These are phyloP conservation scores for Eucalyptus brandiana DNA, from an alignment of 345 rosid species.

Conservation along the genomic window DNA sequence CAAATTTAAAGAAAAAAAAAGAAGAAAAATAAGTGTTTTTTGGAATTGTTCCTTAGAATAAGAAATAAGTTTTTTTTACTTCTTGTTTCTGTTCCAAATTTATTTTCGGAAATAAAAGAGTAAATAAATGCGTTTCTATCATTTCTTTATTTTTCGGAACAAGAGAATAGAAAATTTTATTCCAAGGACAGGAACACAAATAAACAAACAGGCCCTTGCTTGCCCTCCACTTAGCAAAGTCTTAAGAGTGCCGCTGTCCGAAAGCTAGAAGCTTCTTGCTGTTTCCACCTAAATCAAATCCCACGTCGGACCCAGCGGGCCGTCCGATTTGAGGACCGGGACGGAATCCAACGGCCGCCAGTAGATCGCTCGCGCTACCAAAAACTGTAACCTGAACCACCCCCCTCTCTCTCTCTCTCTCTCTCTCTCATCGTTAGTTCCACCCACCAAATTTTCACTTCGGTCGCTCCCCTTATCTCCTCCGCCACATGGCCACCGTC, in stretches of 20 bases:
- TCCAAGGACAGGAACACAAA: too few relatives aligned
- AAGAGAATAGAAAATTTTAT: too few relatives aligned
- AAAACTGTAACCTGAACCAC: neutral
- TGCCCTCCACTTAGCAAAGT: neutral
- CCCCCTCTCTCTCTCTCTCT: neutral
- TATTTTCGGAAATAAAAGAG: too few relatives aligned
- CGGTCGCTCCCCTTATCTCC: neutral
- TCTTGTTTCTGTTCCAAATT: accelerated
- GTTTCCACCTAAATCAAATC: neutral
- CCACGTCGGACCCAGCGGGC: neutral
- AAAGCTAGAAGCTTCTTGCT: neutral
- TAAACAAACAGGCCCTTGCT: too few relatives aligned
- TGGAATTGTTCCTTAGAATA: accelerated
- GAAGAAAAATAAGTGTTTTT: too few relatives aligned
- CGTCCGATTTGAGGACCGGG: neutral
- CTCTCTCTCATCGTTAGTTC: neutral
- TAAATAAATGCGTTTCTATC: accelerated
- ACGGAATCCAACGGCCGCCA: neutral
- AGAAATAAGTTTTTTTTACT: too few relatives aligned
- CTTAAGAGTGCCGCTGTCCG: neutral
- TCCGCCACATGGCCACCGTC: constrained; percentile 50
- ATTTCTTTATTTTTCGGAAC: too few relatives aligned
- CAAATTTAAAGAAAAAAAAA: too few relatives aligned
- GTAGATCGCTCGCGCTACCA: neutral
- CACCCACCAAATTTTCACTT: neutral